Conservation (phyloP, 73 alveolate species). For the Stentor roeselii region DNA sequence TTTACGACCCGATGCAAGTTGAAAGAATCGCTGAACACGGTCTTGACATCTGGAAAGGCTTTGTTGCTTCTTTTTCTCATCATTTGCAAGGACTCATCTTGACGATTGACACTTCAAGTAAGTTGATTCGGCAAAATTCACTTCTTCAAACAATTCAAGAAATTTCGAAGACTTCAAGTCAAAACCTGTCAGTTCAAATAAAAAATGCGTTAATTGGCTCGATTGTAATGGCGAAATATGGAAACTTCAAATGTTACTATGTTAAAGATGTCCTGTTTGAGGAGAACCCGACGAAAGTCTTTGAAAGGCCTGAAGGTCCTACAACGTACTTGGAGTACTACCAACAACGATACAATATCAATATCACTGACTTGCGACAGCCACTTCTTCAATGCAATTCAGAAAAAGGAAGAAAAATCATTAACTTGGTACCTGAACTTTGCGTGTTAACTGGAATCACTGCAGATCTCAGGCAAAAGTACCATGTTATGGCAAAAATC, state of each 20-base stretch:
- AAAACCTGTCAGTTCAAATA: background rate
- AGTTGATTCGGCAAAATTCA: background rate
- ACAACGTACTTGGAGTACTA: constrained; percentile 2
- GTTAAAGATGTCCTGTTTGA: background rate
- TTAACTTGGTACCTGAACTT: constrained; percentile 61
- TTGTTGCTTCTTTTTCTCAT: constrained; percentile 9
- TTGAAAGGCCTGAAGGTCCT: background rate
- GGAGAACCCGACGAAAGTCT: background rate
- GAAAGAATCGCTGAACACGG: background rate
- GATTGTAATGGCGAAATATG: constrained; percentile 4
- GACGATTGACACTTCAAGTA: constrained; percentile 4
- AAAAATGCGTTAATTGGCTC: background rate
- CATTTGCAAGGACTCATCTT: background rate
- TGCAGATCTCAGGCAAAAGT: constrained; percentile 69
- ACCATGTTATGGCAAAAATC: constrained; percentile 59
- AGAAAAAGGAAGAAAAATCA: background rate
- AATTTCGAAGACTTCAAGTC: background rate
- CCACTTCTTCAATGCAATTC: background rate
- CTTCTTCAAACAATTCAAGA: background rate
- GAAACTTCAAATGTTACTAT: background rate
- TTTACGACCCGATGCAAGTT: background rate
- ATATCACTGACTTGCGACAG: background rate
- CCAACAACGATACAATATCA: background rate
- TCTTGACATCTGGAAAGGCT: background rate
- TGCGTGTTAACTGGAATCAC: constrained; percentile 81